Evolutionary conservation across 2,329 filamentous ascomycete species (phyloP), one percentile per base, ranked within the genome.

Genomic region (Claviceps fusiformis): DNA sequence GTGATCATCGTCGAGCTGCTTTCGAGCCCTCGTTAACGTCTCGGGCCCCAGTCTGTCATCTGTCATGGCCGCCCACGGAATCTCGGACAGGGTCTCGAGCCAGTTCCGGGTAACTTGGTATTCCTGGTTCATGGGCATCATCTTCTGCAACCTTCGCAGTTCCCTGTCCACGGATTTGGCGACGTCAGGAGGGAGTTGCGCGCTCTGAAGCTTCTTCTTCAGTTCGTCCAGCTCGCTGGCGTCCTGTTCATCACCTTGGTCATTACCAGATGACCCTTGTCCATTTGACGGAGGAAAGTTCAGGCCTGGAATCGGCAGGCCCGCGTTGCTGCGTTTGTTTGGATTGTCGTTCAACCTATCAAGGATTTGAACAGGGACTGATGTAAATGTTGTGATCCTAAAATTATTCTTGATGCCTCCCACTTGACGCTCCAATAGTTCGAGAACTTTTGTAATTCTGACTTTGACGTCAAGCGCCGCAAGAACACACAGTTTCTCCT

Each of bases 61-160:
- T 0, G 92, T 97, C 53, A 81, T 76, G 60, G 83, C 83, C 2
- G 85, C 82, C 93, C 93, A 98, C 0, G 93, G 93, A 52, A 98
- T 93, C 67, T 98, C 93, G 0, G 89, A 81, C 56, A 98, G 73
- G 13, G 90, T 97, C 71, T 98, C 93, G 13, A 98, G 77, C 71
- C 96, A 98, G 52, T 90, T 95, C 60, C 92, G 78, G 61, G 87
- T 89, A 13, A 98, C 92, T 59, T 93, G 89, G 65, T 96, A 96
- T 65, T 98, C 93, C 43, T 95, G 92, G 66, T 97, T 93, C 52
- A 89, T 89, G 0, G 93, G 91, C 64, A 89, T 91, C 89, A 97
- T 97, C 74, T 95, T 95, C 64, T 87, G 87, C 58, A 98, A 72
- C 27, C 93, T 79, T 64, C 89, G 88, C 50, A 98, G 70, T 68